A percentile compares a stretch with the other conserved stretches of the same genome.
phyloP scores from a whole-genome alignment of 805 yeast species.

The Ogataea populi-albae region DNA sequence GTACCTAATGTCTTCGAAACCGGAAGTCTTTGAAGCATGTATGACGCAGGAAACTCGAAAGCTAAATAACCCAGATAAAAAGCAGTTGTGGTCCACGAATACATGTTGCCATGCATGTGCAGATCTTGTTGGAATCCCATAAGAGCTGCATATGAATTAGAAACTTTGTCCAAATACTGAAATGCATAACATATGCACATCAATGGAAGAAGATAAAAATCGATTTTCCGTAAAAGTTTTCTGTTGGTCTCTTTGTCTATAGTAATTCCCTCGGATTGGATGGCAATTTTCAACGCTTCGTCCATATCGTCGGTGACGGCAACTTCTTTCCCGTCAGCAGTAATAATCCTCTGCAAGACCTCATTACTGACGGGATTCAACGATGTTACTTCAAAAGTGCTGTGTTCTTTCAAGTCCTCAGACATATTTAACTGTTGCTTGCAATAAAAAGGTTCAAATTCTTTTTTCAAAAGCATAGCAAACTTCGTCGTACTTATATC shows the following conservation, averaged over 20 bases:
- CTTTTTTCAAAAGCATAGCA: too few species aligned
- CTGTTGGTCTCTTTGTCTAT: too few species aligned
- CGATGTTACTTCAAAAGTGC: neutral
- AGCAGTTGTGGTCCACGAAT: constrained; percentile 49
- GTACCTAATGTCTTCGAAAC: constrained; percentile 36
- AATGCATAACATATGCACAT: constrained; percentile 19
- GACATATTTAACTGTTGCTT: too few species aligned
- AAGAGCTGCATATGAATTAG: constrained; percentile 32
- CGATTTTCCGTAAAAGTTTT: constrained; percentile 21
- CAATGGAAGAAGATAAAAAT: constrained; percentile 20
- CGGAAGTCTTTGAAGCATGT: constrained; percentile 42
- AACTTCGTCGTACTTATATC: too few species aligned
- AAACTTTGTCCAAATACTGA: constrained; percentile 23
- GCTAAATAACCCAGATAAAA: constrained; percentile 48
- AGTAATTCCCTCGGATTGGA: neutral
- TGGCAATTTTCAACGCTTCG: constrained; percentile 4
- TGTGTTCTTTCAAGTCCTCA: neutral
- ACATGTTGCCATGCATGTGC: constrained; percentile 43
- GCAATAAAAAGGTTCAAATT: too few species aligned
- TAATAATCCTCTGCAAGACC: neutral
- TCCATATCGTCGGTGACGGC: constrained; percentile 4
- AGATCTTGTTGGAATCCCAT: constrained; percentile 47
- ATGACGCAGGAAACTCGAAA: constrained; percentile 40
- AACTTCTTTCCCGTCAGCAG: constrained; percentile 1
- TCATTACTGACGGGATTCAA: neutral